Evolutionary conservation across 1,139 yeast genomes (phyloP), one percentile per base, ranked within the genome.

Genomic region (Hanseniaspora sp.): DNA sequence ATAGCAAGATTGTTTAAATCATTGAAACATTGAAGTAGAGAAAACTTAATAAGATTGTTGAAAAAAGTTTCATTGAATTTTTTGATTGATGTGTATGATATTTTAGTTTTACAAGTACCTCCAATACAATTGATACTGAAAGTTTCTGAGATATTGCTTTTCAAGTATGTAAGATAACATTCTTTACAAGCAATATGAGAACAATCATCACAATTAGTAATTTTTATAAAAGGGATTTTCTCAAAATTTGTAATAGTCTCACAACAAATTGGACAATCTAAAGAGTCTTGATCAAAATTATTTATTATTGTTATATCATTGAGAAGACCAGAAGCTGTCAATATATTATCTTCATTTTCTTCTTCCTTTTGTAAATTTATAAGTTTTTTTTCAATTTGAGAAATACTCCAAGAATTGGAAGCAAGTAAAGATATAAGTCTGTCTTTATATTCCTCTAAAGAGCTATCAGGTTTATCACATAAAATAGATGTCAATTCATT

Each of bases 201-300:
- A 13, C 11, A 28, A 15, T 42, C 38, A 18, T 44, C 43, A 31
- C 56, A 54, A 9, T 30, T 18, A 1, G 15, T 33, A 7, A 54
- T 18, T 15, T 29, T 40, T 9, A 48, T 29, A 40, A 54, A 33
- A 3, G 39, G 51, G 3, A 34, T 48, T 8, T 40, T 11, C 7
- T 28, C n/a, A 28, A 39, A 38, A 34, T 51, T 30, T 1, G n/a
- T 12, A 11, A 44, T 30, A 2, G 45, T 47, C 15, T 54, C 51
- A 28, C 53, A 54, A 29, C 56, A 54, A 13, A 54, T 54, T 9
- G 49, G 49, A 33, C 56, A 54, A 3, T n/a, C 37, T 23, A 12
- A 30, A 30, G 23, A 2, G 9, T 30, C 28, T 4, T 31, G 12
- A 13, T 43, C 28, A 43, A 43, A 8, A 15, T 12, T 15, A 28